These are phyloP conservation scores for Marasmius fiardii DNA, from an alignment of 1,284 basidiomycete genomes.

Conservation along the genomic window DNA sequence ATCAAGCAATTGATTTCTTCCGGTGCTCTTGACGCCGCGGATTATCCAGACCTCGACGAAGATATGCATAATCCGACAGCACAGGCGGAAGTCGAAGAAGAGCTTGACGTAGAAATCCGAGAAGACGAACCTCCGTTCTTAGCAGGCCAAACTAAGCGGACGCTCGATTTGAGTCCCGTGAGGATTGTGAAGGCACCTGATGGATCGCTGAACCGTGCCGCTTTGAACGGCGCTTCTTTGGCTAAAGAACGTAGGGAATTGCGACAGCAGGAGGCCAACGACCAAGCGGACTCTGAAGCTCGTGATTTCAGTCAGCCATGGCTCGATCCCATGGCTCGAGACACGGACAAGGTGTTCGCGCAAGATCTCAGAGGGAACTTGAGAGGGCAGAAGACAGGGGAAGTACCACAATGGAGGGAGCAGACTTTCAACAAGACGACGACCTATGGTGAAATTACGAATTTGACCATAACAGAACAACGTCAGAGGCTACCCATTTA, in stretches of 20 bases:
- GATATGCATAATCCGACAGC: conserved; percentile 77
- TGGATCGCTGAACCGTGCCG: conserved; percentile 93
- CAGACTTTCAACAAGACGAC: conserved; percentile 96
- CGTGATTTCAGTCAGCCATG: conserved; percentile 94
- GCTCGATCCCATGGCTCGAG: conserved; percentile 97
- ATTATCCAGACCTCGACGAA: conserved; percentile 96
- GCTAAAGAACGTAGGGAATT: conserved; percentile 96
- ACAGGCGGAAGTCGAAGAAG: conserved; percentile 90
- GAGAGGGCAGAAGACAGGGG: conserved; percentile 78
- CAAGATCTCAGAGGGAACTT: conserved; percentile 88
- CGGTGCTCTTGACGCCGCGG: conserved; percentile 87
- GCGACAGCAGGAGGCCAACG: conserved; percentile 92
- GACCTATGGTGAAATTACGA: conserved; percentile 92
- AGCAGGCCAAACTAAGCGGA: conserved; percentile 93
- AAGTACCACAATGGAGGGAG: conserved; percentile 90
- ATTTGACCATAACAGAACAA: conserved; percentile 91
- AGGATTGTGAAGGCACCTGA: conserved; percentile 96
- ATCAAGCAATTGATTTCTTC: conserved; percentile 98
- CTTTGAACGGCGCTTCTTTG: conserved; percentile 87
- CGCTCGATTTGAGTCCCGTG: conserved; percentile 93
- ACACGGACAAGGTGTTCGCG: conserved; percentile 85
- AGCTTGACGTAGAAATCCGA: conserved; percentile 94
- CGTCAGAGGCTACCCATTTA: conserved; percentile 90
- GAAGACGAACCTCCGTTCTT: conserved; percentile 98
- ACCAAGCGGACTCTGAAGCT: conserved; percentile 90